Conservation (phyloP, 2,329 filamentous ascomycete species). For the Phyllosticta citribraziliensis region DNA sequence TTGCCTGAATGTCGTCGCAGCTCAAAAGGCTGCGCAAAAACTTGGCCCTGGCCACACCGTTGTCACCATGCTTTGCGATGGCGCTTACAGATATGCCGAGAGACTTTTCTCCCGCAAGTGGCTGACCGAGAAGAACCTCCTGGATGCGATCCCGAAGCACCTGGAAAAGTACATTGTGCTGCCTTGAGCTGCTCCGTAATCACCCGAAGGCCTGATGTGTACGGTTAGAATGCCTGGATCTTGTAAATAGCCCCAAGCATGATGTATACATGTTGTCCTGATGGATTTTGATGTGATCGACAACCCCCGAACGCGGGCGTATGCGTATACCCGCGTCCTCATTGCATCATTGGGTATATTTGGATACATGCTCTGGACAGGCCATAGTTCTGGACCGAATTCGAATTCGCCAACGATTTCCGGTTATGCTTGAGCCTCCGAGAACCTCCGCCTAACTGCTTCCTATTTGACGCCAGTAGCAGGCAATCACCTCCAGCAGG, state of each 20-base stretch:
- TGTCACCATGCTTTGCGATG: constrained; percentile 89
- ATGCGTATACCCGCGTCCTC: no score
- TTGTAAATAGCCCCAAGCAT: constrained; percentile 2
- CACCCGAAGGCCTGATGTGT: neutral
- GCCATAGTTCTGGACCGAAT: no score
- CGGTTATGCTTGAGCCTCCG: no score
- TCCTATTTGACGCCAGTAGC: no score
- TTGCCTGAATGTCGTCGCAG: constrained; percentile 88
- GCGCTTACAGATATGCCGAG: constrained; percentile 95
- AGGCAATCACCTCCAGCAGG: no score
- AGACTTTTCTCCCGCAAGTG: constrained; percentile 85
- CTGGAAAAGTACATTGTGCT: constrained; percentile 91
- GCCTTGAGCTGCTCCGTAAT: neutral
- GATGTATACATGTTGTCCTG: neutral
- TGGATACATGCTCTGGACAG: no score
- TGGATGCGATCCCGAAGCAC: constrained; percentile 71
- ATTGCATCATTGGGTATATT: no score
- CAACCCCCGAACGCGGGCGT: neutral
- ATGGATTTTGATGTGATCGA: neutral
- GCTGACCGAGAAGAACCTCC: constrained; percentile 75
- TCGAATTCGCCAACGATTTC: no score
- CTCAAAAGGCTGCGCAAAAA: constrained; percentile 85
- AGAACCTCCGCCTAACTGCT: no score
- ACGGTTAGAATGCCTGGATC: neutral
- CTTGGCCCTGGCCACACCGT: constrained; percentile 82